phyloP scores from a whole-genome alignment of 2,329 filamentous ascomycete genomes.

The Clarireedia sp. region DNA sequence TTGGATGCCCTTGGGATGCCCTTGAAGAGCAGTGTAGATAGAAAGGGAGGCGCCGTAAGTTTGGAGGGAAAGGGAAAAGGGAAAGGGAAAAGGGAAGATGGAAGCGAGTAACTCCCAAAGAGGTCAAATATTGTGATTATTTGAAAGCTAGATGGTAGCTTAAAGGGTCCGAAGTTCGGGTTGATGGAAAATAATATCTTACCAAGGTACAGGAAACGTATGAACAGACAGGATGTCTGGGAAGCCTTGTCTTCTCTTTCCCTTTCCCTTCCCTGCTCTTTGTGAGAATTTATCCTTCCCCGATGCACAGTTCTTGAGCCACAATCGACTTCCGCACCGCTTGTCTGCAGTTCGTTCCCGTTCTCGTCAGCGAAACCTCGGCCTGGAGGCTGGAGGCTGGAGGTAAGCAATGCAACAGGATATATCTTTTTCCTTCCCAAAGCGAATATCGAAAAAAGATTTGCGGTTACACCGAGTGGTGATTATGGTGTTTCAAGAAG shows the following conservation, averaged over 20 bases:
- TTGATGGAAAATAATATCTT: constrained; percentile 5
- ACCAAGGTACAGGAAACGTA: neutral
- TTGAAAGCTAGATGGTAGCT: neutral
- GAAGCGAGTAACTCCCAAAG: neutral
- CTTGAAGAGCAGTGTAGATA: neutral
- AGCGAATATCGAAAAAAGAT: neutral
- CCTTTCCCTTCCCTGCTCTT: neutral
- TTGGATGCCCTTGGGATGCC: neutral
- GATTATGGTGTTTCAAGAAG: neutral
- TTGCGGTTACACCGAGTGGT: neutral
- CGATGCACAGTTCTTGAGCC: neutral
- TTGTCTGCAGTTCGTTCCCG: neutral
- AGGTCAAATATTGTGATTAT: neutral
- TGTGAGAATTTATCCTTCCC: neutral
- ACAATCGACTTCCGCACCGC: neutral
- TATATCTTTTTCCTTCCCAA: neutral
- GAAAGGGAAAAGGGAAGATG: neutral
- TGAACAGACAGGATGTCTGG: neutral
- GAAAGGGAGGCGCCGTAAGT: neutral
- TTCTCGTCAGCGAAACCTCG: neutral
- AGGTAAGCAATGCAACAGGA: neutral
- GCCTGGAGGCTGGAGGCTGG: neutral
- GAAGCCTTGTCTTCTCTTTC: constrained; percentile 1
- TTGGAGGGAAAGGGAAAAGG: too few relatives aligned
- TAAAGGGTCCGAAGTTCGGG: neutral